Evolutionary conservation across 768 basidiomycete species (phyloP).

Genomic region (Rubroboletus satanas): DNA sequence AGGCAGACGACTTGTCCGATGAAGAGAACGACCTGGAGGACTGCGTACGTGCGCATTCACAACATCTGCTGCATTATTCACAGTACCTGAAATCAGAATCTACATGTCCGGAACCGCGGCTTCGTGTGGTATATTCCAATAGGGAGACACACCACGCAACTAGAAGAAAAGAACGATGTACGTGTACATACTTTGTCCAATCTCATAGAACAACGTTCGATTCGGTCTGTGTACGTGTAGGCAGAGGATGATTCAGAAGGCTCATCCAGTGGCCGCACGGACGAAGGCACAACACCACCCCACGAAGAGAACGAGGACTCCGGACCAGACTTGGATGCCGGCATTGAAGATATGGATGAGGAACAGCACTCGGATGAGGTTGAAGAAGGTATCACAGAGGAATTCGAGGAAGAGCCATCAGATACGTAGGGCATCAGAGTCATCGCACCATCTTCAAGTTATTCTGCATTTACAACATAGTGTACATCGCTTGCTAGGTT

Average conservation of each 20-base stretch:
- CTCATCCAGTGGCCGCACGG: conserved; percentile 31
- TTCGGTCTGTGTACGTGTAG: conserved; percentile 13
- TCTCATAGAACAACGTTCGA: neutral
- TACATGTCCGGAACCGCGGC: conserved; percentile 61
- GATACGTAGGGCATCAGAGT: conserved; percentile 8
- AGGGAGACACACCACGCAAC: conserved; percentile 66
- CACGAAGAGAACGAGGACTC: conserved; percentile 41
- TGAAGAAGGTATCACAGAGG: conserved; percentile 48
- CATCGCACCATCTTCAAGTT: neutral
- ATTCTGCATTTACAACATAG: neutral
- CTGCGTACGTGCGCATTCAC: conserved; percentile 41
- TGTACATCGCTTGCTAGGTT: neutral
- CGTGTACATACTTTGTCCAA: conserved; percentile 14
- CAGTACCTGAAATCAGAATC: conserved; percentile 39
- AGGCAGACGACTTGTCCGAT: conserved; percentile 82
- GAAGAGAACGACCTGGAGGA: conserved; percentile 83
- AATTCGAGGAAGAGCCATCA: conserved; percentile 46
- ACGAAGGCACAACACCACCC: conserved; percentile 27
- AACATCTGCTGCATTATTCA: neutral
- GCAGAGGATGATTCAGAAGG: conserved; percentile 36
- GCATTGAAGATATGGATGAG: conserved; percentile 41
- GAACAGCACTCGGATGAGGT: conserved; percentile 41
- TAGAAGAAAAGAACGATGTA: conserved; percentile 85
- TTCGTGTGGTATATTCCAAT: conserved; percentile 68
- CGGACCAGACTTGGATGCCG: conserved; percentile 35